Evolutionary conservation across 371 early-diverging fungal genomes (phyloP).

Genomic region (Rhizopus arrhizus): DNA sequence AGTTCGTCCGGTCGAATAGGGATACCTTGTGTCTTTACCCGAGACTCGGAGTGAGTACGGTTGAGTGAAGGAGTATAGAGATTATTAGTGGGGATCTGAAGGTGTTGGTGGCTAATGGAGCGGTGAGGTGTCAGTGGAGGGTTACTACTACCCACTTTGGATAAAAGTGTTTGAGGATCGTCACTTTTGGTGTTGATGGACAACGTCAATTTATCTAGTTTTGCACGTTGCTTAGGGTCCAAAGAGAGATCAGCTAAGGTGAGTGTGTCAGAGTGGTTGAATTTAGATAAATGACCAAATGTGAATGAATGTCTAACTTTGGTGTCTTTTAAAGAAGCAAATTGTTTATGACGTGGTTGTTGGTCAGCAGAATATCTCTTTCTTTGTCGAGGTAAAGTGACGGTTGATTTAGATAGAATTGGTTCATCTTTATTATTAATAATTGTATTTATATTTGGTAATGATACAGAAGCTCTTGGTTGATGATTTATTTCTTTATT

Average conservation of each 20-base stretch:
- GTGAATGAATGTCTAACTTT: slow-evolving; percentile 27
- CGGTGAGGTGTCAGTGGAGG: slow-evolving; percentile 28
- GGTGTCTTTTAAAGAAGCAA: slow-evolving; percentile 12
- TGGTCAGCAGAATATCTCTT: slow-evolving; percentile 36
- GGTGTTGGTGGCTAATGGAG: slow-evolving; percentile 41
- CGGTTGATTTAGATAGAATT: slow-evolving; percentile 3
- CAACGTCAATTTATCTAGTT: slow-evolving; percentile 13
- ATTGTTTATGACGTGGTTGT: slow-evolving; percentile 9
- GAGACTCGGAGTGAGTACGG: slow-evolving; percentile 24
- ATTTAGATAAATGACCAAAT: slow-evolving; percentile 29
- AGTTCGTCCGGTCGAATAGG: slow-evolving; percentile 32
- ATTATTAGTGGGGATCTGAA: slow-evolving; percentile 8
- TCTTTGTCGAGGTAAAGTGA: slow-evolving; percentile 10
- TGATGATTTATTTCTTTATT: slow-evolving; percentile 10
- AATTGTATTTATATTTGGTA: slow-evolving; percentile 34
- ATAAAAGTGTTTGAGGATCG: slow-evolving; percentile 14
- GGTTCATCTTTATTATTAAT: slow-evolving; percentile 3
- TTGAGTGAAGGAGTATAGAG: slow-evolving; percentile 8
- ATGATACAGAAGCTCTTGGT: slow-evolving; percentile 45
- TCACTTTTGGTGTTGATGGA: background rate
- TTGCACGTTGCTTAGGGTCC: slow-evolving; percentile 12
- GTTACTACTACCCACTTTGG: slow-evolving; percentile 10
- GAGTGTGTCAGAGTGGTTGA: slow-evolving; percentile 2
- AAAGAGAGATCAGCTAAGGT: slow-evolving; percentile 17
- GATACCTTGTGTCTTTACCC: slow-evolving; percentile 11